Evolutionary conservation across 139 green algal species (phyloP).

Genomic region (Astrephomene gubernaculifera): DNA sequence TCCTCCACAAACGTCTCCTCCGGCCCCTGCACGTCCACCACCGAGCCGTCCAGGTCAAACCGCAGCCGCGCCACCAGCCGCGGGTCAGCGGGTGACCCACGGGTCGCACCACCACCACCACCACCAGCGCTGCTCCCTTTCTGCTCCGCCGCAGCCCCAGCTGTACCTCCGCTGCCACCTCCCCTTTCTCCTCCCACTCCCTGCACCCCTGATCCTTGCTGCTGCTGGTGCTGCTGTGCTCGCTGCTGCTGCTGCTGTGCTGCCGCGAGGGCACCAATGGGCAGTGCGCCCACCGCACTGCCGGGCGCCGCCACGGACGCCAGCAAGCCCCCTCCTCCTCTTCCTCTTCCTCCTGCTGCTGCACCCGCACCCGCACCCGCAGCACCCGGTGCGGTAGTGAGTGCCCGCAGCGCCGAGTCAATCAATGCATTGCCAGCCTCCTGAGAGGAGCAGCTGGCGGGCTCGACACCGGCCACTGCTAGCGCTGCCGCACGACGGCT

Average conservation of each 20-base stretch:
- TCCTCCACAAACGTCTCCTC: slow-evolving; percentile 37
- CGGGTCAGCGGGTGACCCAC: slow-evolving; percentile 5
- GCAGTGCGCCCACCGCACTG: not conserved
- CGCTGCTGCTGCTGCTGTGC: slow-evolving; percentile 12
- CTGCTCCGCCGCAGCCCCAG: not conserved
- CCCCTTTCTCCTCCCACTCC: not conserved
- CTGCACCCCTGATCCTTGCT: not conserved
- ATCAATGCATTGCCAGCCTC: slow-evolving; percentile 26
- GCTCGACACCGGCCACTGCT: not conserved
- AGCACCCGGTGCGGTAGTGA: not conserved
- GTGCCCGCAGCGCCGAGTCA: slow-evolving; percentile 17
- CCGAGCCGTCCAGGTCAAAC: slow-evolving; percentile 48
- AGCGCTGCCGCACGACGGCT: not conserved
- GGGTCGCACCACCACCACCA: not conserved
- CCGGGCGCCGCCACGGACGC: slow-evolving; percentile 8
- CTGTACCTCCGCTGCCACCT: not conserved
- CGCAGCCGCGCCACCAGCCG: slow-evolving; percentile 59
- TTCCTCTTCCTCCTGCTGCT: not conserved
- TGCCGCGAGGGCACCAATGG: not conserved
- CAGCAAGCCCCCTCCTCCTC: not conserved
- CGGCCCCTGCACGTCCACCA: slow-evolving; percentile 52
- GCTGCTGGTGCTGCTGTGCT: slow-evolving; percentile 5
- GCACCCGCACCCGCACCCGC: not conserved
- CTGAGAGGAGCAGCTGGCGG: slow-evolving; percentile 3
- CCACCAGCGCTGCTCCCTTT: not conserved